Base-by-base conservation (phyloP, 805 yeast species). In the Metschnikowia rubicola region DNA sequence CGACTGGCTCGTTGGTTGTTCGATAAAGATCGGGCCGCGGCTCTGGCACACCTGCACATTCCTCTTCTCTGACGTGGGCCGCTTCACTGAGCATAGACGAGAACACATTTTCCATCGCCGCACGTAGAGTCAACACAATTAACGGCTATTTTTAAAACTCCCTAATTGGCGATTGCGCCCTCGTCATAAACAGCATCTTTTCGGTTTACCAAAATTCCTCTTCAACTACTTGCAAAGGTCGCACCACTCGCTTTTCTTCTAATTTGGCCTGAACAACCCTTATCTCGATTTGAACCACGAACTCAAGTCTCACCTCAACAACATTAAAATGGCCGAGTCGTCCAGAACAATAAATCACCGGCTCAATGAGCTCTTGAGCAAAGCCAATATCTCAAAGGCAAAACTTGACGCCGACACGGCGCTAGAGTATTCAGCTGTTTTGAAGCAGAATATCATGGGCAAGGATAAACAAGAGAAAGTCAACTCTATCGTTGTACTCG, bases 401-500 rank as follows among this genome's bases (percentile, higher is more conserved):
- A 68, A 63, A 50, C 58, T 71, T 36, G 74, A 70, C 39, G 56
- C 61, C 8, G 37, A 56, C 1, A 62, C 69, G 0, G 73, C 73
- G 11, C 50, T 70, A 36, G 51, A 47, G 37, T 72, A 69, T 54
- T 68, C 72, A 35, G 44, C 57, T 28, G 66, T 67, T 21, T 64
- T 80, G 36, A 70, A 68, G 48, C 40, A 61, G 10, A 72, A 75
- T 38, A 73, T 79, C 30, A 55, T 74, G 47, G 77, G 78, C 11
- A 65, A 66, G 41, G 78, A 74, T 48, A 75, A 74, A 45, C 73
- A 74, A 41, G 84, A 79, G 47, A 71, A 73, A 51, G 72, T 76
- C 40, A 79, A 77, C 59, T 70, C 79, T 2, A 74, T 81, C 9
- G 75, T 77, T 1, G 80, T 80, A 4, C 62, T 83, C 30, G 78